Percentiles rank a stretch among this genome's conserved stretches.
Conservation (phyloP, 1,284 basidiomycete genomes). For the Melanopsichium pennsylvanicum region DNA sequence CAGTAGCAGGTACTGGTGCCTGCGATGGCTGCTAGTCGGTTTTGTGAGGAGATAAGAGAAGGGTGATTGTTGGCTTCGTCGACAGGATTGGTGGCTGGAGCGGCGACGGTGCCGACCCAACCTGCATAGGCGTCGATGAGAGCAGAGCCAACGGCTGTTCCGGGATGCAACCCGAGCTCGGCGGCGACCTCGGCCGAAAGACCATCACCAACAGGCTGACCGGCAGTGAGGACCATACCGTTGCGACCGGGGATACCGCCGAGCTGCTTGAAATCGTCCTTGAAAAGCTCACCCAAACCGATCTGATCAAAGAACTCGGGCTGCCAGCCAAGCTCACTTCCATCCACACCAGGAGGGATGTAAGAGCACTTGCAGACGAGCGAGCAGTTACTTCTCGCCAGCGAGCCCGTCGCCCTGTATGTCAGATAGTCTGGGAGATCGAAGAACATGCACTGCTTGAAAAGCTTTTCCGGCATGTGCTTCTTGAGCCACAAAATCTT, state of each 20-base stretch:
- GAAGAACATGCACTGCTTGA: constrained; percentile 88
- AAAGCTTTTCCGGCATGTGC: constrained; percentile 79
- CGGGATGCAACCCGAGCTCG: constrained; percentile 83
- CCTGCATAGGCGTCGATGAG: constrained; percentile 98
- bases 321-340: constrained; percentile 61
- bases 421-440: constrained; percentile 97
- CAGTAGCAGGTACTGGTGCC: constrained; percentile 96
- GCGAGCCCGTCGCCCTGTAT: constrained; percentile 83
- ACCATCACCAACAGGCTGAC: constrained; percentile 86
- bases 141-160: constrained; percentile 92
- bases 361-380: constrained; percentile 96
- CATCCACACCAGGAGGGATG: constrained; percentile 73
- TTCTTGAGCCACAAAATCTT: constrained; percentile 96
- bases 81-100: constrained; percentile 71
- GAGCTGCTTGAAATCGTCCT: constrained; percentile 77
- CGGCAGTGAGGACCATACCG: constrained; percentile 81
- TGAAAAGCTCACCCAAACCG: constrained; percentile 66
- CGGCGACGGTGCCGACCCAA: constrained; percentile 97
- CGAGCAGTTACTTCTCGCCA: constrained; percentile 87
- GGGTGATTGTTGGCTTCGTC: constrained; percentile 67
- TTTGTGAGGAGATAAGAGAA: constrained; percentile 61
- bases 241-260: constrained; percentile 75
- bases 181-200: constrained; percentile 79
- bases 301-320: constrained; percentile 60
- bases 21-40: constrained; percentile 88